Percentiles rank a stretch among this genome's conserved stretches.
Evolutionary conservation across 208 protist species (phyloP).

Genomic region (Wallacemonas sp.): DNA sequence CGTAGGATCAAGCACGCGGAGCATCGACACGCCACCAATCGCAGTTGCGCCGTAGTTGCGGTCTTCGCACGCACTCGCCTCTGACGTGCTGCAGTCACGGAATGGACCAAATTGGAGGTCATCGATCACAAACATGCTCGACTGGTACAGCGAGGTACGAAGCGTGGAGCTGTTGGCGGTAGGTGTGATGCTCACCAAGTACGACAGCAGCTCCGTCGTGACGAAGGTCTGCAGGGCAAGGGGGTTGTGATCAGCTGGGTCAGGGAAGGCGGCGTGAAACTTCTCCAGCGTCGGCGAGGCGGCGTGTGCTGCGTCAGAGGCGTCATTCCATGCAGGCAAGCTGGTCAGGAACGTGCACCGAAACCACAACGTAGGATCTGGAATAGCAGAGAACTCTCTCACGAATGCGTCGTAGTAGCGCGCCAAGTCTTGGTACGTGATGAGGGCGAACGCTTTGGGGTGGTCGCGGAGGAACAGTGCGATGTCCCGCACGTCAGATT

Average conservation of each 20-base stretch:
- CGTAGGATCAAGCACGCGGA: constrained; percentile 26
- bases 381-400: constrained; percentile 9
- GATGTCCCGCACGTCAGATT: constrained; percentile 17
- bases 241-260: constrained; percentile 6
- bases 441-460: constrained; percentile 16
- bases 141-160: constrained; percentile 22
- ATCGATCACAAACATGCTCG: constrained; percentile 17
- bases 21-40: constrained; percentile 28
- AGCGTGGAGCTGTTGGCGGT: constrained; percentile 21
- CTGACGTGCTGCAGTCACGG: background rate
- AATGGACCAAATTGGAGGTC: constrained; percentile 31
- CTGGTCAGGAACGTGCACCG: constrained; percentile 37
- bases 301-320: constrained; percentile 1
- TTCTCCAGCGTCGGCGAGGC: constrained; percentile 1
- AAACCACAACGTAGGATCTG: constrained; percentile 17
- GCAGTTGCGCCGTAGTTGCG: constrained; percentile 52
- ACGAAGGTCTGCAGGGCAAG: constrained; percentile 15
- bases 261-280: constrained; percentile 17
- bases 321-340: constrained; percentile 48
- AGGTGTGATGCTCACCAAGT: constrained; percentile 14
- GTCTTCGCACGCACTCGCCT: constrained; percentile 13
- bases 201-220: constrained; percentile 8
- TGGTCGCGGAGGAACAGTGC: constrained; percentile 19
- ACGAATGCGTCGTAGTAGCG: constrained; percentile 28
- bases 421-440: constrained; percentile 37